phyloP scores from a whole-genome alignment of 2,329 filamentous ascomycete species.

The Samsoniella hepiali region DNA sequence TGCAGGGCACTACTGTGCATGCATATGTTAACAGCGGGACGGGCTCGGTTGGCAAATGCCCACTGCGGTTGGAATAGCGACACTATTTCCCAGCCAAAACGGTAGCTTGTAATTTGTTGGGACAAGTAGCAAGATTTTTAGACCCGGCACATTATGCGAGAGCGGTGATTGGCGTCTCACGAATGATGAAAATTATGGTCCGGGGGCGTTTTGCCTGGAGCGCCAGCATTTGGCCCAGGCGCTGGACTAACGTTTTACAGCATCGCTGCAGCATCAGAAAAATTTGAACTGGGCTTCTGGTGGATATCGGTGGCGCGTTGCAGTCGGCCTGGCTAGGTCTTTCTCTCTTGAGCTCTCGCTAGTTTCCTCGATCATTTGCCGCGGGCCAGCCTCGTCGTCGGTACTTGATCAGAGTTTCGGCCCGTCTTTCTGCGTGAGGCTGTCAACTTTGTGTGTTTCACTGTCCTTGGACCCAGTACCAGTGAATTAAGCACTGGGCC shows the following conservation, averaged over 20 bases:
- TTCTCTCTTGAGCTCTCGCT: not conserved
- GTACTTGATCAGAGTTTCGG: slow-evolving; percentile 12
- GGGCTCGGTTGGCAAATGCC: not conserved
- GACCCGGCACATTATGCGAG: slow-evolving; percentile 11
- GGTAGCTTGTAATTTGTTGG: slow-evolving; percentile 4
- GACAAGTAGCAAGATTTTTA: slow-evolving; percentile 5
- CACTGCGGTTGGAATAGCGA: not conserved
- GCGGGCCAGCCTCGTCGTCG: not conserved
- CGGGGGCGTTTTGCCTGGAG: slow-evolving; percentile 4
- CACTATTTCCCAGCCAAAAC: not conserved
- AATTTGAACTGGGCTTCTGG: not conserved
- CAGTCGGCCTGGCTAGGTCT: not conserved
- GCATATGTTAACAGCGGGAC: not conserved
- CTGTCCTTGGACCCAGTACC: not conserved
- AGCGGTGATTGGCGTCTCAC: slow-evolving; percentile 12
- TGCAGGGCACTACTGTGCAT: not conserved
- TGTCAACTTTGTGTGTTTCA: not conserved
- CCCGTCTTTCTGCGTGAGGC: slow-evolving; percentile 10
- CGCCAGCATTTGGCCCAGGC: slow-evolving; percentile 10
- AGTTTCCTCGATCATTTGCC: not conserved
- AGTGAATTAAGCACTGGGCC: not conserved
- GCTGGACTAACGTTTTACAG: slow-evolving; percentile 16
- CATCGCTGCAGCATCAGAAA: slow-evolving; percentile 11
- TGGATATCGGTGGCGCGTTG: slow-evolving; percentile 15
- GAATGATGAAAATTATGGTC: slow-evolving; percentile 4